Percentiles rank a stretch among this genome's conserved stretches.
Evolutionary conservation across 257 asterid genomes (phyloP).

Genomic region (Solanum rostratum): DNA sequence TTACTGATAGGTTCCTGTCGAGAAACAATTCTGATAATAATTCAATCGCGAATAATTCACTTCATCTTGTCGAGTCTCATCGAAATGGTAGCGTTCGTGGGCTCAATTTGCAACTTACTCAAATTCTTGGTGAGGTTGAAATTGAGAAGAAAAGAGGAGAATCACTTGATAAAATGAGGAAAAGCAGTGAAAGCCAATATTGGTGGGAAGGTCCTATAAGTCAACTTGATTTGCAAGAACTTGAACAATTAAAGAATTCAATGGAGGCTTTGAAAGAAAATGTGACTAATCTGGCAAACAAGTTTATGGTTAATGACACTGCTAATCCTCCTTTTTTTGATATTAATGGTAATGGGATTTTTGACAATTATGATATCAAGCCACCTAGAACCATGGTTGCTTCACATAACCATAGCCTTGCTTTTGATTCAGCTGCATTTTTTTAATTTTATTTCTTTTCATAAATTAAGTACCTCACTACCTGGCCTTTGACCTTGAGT

Average conservation of each 20-base stretch:
- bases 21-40: neutral
- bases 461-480: neutral
- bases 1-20: slow-evolving; percentile 31
- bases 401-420: slow-evolving; percentile 18
- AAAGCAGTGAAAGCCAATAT: slow-evolving; percentile 18
- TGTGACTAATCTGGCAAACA: slow-evolving; percentile 19
- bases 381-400: slow-evolving; percentile 14
- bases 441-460: slow-evolving; percentile 10
- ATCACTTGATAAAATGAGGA: slow-evolving; percentile 35
- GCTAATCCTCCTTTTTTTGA: slow-evolving; percentile 7
- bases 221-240: slow-evolving; percentile 34
- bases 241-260: slow-evolving; percentile 44
- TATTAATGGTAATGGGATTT: neutral
- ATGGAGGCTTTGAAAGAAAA: slow-evolving; percentile 50
- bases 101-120: slow-evolving; percentile 48
- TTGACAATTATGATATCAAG: slow-evolving; percentile 38
- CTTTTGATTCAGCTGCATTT: slow-evolving; percentile 28
- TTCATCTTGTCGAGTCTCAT: slow-evolving; percentile 35
- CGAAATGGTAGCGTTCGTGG: slow-evolving; percentile 37
- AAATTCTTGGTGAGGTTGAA: slow-evolving; percentile 35
- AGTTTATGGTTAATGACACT: slow-evolving; percentile 12
- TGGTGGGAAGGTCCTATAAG: slow-evolving; percentile 65
- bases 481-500: neutral
- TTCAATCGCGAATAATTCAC: slow-evolving; percentile 6
- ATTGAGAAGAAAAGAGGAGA: slow-evolving; percentile 49